These are phyloP conservation scores for Rhodotorula babjevae DNA, from an alignment of 768 basidiomycete species.

Conservation along the genomic window DNA sequence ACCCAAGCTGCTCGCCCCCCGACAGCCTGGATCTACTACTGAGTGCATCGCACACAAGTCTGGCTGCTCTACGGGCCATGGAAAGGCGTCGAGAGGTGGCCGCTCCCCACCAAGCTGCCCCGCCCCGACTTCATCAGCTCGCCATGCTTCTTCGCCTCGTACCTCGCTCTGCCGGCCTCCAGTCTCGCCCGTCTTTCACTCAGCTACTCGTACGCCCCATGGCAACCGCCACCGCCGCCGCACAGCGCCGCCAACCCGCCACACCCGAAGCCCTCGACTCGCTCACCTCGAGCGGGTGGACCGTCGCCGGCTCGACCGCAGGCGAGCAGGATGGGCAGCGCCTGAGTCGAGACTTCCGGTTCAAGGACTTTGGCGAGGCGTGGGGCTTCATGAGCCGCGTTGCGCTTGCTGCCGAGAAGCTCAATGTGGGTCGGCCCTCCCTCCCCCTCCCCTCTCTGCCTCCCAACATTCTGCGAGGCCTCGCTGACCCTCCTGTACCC, in stretches of 20 bases:
- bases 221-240: not conserved
- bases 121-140: too few relatives aligned
- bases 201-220: not conserved
- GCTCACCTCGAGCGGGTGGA: constrained; percentile 21
- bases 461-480: too few relatives aligned
- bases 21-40: too few relatives aligned
- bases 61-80: too few relatives aligned
- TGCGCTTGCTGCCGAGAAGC: constrained; percentile 35
- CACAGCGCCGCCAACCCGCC: constrained; percentile 3
- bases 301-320: not conserved
- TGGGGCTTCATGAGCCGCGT: constrained; percentile 37
- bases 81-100: too few relatives aligned
- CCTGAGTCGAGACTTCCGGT: constrained; percentile 6
- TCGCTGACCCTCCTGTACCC: not conserved
- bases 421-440: constrained; percentile 18
- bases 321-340: not conserved
- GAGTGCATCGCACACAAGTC: too few relatives aligned
- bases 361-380: constrained; percentile 33
- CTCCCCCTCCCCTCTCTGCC: not conserved
- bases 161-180: not conserved
- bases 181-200: not conserved
- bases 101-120: too few relatives aligned
- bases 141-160: too few relatives aligned
- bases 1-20: too few relatives aligned
- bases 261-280: not conserved